A percentile compares a stretch with the other conserved stretches of the same genome.
These are phyloP conservation scores for Xylaria sp. DNA, from an alignment of 2,329 filamentous ascomycete species.

Conservation along the genomic window DNA sequence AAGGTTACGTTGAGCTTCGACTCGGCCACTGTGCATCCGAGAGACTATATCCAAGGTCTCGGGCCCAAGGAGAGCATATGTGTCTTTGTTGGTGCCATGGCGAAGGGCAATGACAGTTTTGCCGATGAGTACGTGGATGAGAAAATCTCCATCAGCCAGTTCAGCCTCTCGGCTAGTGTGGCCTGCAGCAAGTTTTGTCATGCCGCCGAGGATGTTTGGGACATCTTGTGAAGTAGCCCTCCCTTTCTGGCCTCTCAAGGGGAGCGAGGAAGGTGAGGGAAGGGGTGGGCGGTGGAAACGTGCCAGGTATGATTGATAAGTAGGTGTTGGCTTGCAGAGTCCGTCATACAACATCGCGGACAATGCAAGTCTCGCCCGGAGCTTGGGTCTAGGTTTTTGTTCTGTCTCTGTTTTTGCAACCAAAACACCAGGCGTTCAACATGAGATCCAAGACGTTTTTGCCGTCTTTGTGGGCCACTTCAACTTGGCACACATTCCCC, in stretches of 20 bases:
- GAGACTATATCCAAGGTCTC: constrained; percentile 84
- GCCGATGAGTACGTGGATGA: constrained; percentile 94
- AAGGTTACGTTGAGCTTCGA: constrained; percentile 98
- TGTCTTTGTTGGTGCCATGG: constrained; percentile 98
- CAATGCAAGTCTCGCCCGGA: constrained; percentile 49
- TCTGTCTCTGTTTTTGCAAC: constrained; percentile 83
- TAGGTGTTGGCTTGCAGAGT: constrained; percentile 42
- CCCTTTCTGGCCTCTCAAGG: constrained; percentile 6
- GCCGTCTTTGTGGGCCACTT: constrained; percentile 63
- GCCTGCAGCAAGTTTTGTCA: constrained; percentile 99
- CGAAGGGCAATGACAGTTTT: constrained; percentile 94
- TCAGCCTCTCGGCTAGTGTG: constrained; percentile 93
- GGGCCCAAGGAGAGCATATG: constrained; percentile 88
- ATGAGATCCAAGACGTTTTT: constrained; percentile 68
- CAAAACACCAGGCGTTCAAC: constrained; percentile 83
- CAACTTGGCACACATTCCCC: constrained; percentile 62
- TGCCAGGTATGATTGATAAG: constrained; percentile 35
- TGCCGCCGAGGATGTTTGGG: constrained; percentile 94
- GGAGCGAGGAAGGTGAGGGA: constrained; percentile 17
- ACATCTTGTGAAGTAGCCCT: constrained; percentile 70
- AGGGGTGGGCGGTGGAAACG: constrained; percentile 34
- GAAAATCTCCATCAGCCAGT: constrained; percentile 98
- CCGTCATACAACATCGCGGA: constrained; percentile 76
- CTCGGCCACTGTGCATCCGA: constrained; percentile 79
- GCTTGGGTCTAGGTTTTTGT: constrained; percentile 69